Conservation (phyloP, 2,329 filamentous ascomycete species). For the Xylariaceae sp. region DNA sequence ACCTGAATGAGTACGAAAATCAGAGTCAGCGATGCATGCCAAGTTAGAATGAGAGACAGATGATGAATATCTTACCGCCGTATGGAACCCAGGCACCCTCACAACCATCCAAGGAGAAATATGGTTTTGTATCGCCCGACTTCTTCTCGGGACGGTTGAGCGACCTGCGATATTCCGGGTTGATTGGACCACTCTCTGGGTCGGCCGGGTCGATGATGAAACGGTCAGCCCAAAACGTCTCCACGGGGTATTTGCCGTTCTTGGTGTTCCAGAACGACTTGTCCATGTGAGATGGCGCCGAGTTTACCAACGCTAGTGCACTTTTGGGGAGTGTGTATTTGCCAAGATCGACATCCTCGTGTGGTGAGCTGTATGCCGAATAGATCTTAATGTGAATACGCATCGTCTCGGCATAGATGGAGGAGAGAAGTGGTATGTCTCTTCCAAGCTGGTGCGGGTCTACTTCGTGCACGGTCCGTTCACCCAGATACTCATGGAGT, state of each 20-base stretch:
- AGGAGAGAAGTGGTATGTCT: constrained; percentile 30
- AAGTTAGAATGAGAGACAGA: neutral
- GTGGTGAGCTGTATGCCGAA: constrained; percentile 24
- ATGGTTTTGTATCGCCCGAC: constrained; percentile 18
- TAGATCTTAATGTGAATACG: constrained; percentile 31
- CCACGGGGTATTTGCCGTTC: constrained; percentile 27
- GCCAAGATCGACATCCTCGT: constrained; percentile 29
- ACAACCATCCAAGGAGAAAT: constrained; percentile 27
- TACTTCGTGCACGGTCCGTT: constrained; percentile 12
- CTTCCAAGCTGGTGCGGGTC: constrained; percentile 22
- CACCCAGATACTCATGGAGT: constrained; percentile 16
- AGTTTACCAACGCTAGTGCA: constrained; percentile 25
- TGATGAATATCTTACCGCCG: constrained; percentile 25
- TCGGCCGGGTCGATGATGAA: constrained; percentile 32
- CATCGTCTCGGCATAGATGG: constrained; percentile 33
- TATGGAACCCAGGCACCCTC: constrained; percentile 33
- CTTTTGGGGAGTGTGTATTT: constrained; percentile 29
- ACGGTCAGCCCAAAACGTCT: constrained; percentile 34
- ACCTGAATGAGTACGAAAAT: constrained; percentile 7
- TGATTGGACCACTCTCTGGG: constrained; percentile 29
- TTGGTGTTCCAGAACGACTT: constrained; percentile 33
- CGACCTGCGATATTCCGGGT: constrained; percentile 6
- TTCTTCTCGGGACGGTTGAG: constrained; percentile 10
- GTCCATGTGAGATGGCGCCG: constrained; percentile 29
- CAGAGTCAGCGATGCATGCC: neutral